Percentiles rank a stretch among this genome's conserved stretches.
These are phyloP conservation scores for Kwoniella sp. DNA, from an alignment of 768 basidiomycete genomes.

Conservation along the genomic window DNA sequence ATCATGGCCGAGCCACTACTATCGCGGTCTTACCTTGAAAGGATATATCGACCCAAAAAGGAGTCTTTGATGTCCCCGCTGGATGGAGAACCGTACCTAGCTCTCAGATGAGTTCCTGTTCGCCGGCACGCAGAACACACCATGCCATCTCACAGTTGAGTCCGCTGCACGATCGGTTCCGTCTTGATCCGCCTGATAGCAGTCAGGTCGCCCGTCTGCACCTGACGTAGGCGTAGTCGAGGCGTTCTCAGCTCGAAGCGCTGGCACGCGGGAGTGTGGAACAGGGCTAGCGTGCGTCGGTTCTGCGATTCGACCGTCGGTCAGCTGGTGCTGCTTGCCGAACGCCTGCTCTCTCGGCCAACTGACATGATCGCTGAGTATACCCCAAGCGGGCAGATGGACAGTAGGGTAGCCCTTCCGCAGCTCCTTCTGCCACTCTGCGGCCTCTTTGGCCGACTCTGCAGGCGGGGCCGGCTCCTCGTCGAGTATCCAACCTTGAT, in stretches of 20 bases:
- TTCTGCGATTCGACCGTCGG: too few relatives aligned
- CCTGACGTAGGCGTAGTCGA: conserved; percentile 30
- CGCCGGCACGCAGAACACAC: neutral
- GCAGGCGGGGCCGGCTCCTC: conserved; percentile 5
- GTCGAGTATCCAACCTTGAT: conserved; percentile 11
- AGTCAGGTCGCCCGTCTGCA: conserved; percentile 21
- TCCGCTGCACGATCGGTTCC: conserved; percentile 43
- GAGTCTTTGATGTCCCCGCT: conserved; percentile 19
- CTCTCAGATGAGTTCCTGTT: neutral
- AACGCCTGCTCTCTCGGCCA: too few relatives aligned
- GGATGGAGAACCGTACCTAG: conserved; percentile 29
- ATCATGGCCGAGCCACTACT: too few relatives aligned
- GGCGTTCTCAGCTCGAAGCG: conserved; percentile 22
- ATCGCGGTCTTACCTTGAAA: conserved; percentile 21
- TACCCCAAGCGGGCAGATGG: conserved; percentile 11
- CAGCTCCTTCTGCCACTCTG: conserved; percentile 23
- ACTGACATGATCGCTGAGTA: conserved; percentile 16
- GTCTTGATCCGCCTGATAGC: conserved; percentile 40
- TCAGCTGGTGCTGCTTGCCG: conserved; percentile 8
- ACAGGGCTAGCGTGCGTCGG: too few relatives aligned
- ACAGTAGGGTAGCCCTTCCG: neutral
- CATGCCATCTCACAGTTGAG: conserved; percentile 33
- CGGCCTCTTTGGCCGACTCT: conserved; percentile 18
- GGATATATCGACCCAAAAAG: conserved; percentile 33
- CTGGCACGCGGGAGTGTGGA: conserved; percentile 34